These are phyloP conservation scores for Cutaneotrichosporon cavernicola DNA, from an alignment of 1,284 basidiomycete species.

Conservation along the genomic window DNA sequence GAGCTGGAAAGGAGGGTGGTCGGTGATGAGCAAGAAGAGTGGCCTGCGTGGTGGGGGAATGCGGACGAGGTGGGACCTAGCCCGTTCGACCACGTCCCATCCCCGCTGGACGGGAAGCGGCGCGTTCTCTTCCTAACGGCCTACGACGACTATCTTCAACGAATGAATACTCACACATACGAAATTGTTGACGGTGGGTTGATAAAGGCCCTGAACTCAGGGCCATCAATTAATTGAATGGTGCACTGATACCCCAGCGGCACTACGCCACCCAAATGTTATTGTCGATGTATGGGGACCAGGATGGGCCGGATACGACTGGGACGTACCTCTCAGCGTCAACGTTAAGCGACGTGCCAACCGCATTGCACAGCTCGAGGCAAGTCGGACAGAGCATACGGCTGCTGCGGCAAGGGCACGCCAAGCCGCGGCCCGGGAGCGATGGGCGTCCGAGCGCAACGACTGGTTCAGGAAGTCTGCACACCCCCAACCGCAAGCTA, in stretches of 20 bases:
- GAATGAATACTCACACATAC: slow-evolving; percentile 53
- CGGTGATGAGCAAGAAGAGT: slow-evolving; percentile 16
- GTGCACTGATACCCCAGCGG: slow-evolving; percentile 28
- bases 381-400: slow-evolving; percentile 19
- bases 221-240: neutral
- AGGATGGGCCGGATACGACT: slow-evolving; percentile 50
- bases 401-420: neutral
- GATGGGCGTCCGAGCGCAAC: neutral
- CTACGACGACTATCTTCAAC: slow-evolving; percentile 50
- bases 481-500: neutral
- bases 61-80: slow-evolving; percentile 42
- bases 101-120: slow-evolving; percentile 22
- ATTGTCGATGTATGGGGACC: slow-evolving; percentile 53
- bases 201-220: neutral
- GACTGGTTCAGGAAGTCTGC: neutral
- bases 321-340: slow-evolving; percentile 38
- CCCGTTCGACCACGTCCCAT: slow-evolving; percentile 46
- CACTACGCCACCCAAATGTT: slow-evolving; percentile 47
- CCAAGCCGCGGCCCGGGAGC: slow-evolving; percentile 3
- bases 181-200: slow-evolving; percentile 48
- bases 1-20: neutral
- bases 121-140: slow-evolving; percentile 51
- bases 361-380: slow-evolving; percentile 35
- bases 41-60: slow-evolving; percentile 49
- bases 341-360: slow-evolving; percentile 45